Percentiles rank a stretch among this genome's conserved stretches.
These are phyloP conservation scores for Clonostachys byssicola DNA, from an alignment of 2,329 filamentous ascomycete species.

Conservation along the genomic window DNA sequence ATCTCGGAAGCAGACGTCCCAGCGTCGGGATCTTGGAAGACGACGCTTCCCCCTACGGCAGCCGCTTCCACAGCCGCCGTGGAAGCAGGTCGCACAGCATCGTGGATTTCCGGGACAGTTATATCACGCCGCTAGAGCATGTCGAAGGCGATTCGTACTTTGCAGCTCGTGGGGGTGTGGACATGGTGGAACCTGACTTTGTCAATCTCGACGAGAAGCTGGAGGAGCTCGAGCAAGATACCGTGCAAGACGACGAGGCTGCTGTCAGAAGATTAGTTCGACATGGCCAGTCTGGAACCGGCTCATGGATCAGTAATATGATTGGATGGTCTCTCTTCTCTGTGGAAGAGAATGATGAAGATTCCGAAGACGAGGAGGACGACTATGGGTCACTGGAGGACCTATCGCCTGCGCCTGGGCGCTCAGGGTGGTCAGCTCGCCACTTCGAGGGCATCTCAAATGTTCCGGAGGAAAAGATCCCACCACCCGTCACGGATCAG, in stretches of 20 bases:
- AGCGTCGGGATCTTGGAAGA: slow-evolving; percentile 33
- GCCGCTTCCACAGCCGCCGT: slow-evolving; percentile 42
- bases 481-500: slow-evolving; percentile 43
- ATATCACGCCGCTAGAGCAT: slow-evolving; percentile 39
- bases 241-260: slow-evolving; percentile 52
- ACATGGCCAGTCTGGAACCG: slow-evolving; percentile 43
- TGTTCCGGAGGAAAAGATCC: slow-evolving; percentile 40
- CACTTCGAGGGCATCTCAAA: slow-evolving; percentile 35
- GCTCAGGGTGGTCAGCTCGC: slow-evolving; percentile 24
- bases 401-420: slow-evolving; percentile 16
- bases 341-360: slow-evolving; percentile 56
- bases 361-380: slow-evolving; percentile 34
- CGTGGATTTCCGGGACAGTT: slow-evolving; percentile 25
- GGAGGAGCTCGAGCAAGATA: slow-evolving; percentile 48
- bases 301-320: slow-evolving; percentile 55
- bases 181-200: slow-evolving; percentile 44
- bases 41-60: slow-evolving; percentile 40
- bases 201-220: slow-evolving; percentile 57
- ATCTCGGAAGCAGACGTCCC: slow-evolving; percentile 35
- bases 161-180: slow-evolving; percentile 28
- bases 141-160: slow-evolving; percentile 15
- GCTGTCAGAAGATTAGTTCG: slow-evolving; percentile 53
- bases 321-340: slow-evolving; percentile 59
- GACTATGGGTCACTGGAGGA: slow-evolving; percentile 21
- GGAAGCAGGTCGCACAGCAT: slow-evolving; percentile 29